Conservation (phyloP, 305 asterid genomes). For the Fraxinus greggii region DNA sequence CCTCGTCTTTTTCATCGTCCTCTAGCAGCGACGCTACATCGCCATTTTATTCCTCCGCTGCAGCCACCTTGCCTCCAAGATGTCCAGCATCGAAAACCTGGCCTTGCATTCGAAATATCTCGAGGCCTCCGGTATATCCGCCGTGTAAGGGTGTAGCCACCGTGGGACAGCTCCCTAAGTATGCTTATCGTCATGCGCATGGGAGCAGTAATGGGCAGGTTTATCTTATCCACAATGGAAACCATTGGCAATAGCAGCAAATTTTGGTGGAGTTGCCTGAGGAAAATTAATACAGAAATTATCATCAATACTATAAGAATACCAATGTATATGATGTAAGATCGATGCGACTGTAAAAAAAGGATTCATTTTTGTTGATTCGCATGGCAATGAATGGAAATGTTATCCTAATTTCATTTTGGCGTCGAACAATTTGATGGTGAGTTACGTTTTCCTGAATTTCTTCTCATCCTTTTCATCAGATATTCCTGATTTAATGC, state of each 20-base stretch:
- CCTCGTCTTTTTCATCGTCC: constrained; percentile 20
- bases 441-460: background rate
- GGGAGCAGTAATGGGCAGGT: constrained; percentile 37
- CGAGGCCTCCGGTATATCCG: constrained; percentile 50
- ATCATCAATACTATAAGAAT: background rate
- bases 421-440: constrained; percentile 13
- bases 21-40: constrained; percentile 31
- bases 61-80: constrained; percentile 29
- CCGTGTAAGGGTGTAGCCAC: constrained; percentile 23
- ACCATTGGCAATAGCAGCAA: constrained; percentile 41
- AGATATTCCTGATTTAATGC: background rate
- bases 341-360: constrained; percentile 19
- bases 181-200: constrained; percentile 28
- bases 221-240: constrained; percentile 45
- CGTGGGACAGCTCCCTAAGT: constrained; percentile 36
- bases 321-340: constrained; percentile 4
- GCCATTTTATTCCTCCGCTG: constrained; percentile 25
- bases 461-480: background rate
- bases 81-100: constrained; percentile 25
- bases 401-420: constrained; percentile 15
- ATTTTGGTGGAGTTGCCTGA: background rate
- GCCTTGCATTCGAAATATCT: constrained; percentile 29
- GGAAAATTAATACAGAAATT: background rate
- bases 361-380: constrained; percentile 29
- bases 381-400: constrained; percentile 16